Conservation (phyloP, 805 yeast genomes). For the Ogataea nonfermentans region DNA sequence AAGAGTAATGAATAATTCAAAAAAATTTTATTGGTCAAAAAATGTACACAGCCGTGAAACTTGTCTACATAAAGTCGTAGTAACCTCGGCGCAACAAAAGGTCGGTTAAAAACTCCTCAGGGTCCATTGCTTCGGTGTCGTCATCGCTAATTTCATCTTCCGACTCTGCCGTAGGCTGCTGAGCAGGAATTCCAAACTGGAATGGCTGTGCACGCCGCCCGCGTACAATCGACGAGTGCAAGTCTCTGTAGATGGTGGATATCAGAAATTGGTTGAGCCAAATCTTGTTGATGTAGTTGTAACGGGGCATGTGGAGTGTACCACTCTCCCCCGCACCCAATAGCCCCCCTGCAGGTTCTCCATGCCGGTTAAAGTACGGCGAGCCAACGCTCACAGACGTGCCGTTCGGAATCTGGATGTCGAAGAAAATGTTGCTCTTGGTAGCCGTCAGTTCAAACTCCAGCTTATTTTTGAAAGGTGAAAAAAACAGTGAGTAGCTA, state of each 20-base stretch:
- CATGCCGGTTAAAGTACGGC: conserved; percentile 73
- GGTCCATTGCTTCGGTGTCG: conserved; percentile 15
- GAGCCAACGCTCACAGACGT: conserved; percentile 41
- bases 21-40: conserved; percentile 18
- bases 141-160: conserved; percentile 13
- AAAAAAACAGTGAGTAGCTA: conserved; percentile 24
- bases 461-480: conserved; percentile 28
- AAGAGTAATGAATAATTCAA: conserved; percentile 15
- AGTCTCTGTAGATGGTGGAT: conserved; percentile 17
- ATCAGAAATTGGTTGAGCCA: conserved; percentile 53
- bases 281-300: conserved; percentile 50
- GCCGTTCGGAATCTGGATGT: conserved; percentile 26
- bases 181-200: conserved; percentile 12
- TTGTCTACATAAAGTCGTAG: conserved; percentile 5
- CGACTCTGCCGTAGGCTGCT: conserved; percentile 12
- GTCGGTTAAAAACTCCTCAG: conserved; percentile 19
- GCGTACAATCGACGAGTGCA: conserved; percentile 8
- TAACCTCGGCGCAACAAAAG: conserved; percentile 18
- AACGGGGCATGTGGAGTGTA: conserved; percentile 50
- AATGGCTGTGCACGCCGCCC: conserved; percentile 13
- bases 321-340: conserved; percentile 56
- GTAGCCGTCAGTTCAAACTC: conserved; percentile 19
- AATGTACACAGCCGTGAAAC: conserved; percentile 8
- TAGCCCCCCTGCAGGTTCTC: conserved; percentile 63
- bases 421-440: conserved; percentile 30